Conservation (phyloP, 345 rosid species). For the Gynandropsis gynandra region DNA sequence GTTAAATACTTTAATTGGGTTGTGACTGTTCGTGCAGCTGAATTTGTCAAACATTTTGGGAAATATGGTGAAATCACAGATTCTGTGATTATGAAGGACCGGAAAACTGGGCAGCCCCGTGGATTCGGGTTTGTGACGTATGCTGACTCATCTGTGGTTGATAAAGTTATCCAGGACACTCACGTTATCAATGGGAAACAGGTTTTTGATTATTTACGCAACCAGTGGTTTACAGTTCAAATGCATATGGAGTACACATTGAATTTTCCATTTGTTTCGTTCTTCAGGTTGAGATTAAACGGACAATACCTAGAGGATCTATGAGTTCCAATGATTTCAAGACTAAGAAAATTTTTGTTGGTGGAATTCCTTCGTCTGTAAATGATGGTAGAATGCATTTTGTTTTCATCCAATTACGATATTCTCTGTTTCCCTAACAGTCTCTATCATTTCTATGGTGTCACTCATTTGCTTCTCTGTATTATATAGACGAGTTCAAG, state of each 20-base stretch:
- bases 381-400: conserved; percentile 51
- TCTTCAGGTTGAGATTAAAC: conserved; percentile 78
- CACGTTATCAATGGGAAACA: conserved; percentile 83
- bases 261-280: conserved; percentile 8
- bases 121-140: conserved; percentile 97
- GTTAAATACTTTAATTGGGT: conserved; percentile 16
- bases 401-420: not conserved
- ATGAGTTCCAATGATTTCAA: conserved; percentile 66
- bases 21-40: conserved; percentile 41
- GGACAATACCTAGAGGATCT: conserved; percentile 87
- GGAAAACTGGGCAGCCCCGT: conserved; percentile 84
- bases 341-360: conserved; percentile 95
- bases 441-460: not conserved
- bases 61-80: conserved; percentile 92
- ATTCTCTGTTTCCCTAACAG: not conserved
- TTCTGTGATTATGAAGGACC: conserved; percentile 93
- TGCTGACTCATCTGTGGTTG: conserved; percentile 85
- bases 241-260: conserved; percentile 4
- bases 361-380: conserved; percentile 80
- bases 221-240: not conserved
- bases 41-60: conserved; percentile 70
- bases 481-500: conserved; percentile 57
- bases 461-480: conserved; percentile 16
- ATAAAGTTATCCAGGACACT: conserved; percentile 64
- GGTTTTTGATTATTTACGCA: conserved; percentile 31